Base-by-base conservation (phyloP, 2,329 filamentous ascomycete species). In the Colletotrichum lupini region DNA sequence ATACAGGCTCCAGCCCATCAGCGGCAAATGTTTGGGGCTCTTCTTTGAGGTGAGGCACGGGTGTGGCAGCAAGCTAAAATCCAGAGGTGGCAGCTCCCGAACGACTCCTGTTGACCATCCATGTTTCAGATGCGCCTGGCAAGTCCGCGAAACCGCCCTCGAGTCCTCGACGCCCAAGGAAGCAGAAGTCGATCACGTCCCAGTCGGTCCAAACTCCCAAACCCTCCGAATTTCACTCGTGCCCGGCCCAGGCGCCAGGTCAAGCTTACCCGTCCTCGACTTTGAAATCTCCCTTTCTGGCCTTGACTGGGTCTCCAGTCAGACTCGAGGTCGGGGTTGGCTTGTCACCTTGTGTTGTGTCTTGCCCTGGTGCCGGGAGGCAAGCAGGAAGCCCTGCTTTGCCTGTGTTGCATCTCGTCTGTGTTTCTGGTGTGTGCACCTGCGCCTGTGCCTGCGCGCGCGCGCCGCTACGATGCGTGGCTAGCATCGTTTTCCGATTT, bases 11-110 rank as follows among this genome's bases (percentile, higher is more conserved):
- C 68, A 57, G 35, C 24, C 32, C 64, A 67, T 32, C 56, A 35
- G 24, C 56, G 49, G 28, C 37, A 32, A 24, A 73, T 72, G 67
- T 62, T 62, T 64, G 68, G 68, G 57, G 68, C 68, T 68, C 30
- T 65, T 60, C 49, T 67, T 67, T 49, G 62, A 67, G 55, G 68
- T 49, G 62, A 67, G 55, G 68, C 68, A 74, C 68, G 62, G 58
- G 55, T 67, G 52, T 57, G 59, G 65, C 64, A 69, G 68, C 68
- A 72, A 68, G 58, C 72, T 74, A 72, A 72, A 67, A 76, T 72
- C 75, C 80, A 80, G 80, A 81, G 79, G 67, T 79, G 79, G 75
- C 78, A 74, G 76, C 62, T 80, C 76, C 80, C 80, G 79, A 77
- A 76, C 64, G 72, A 72, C 75, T 74, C 75, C 67, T 74, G 67